Conservation (phyloP, 768 basidiomycete species). For the Kwoniella mangroviensis region DNA sequence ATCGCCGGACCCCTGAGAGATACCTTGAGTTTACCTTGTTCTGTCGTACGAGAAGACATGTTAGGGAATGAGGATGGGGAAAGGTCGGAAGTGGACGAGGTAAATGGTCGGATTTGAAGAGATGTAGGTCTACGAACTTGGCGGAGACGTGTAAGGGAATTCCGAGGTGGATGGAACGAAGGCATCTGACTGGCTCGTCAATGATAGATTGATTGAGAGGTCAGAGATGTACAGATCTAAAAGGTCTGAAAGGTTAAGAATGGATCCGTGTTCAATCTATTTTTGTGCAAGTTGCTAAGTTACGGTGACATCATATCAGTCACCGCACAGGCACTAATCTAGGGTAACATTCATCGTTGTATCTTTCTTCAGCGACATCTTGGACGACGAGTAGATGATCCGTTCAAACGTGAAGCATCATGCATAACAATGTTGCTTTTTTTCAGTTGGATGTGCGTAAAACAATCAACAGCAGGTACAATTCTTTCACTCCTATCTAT, state of each 20-base stretch:
- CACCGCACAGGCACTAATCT: not conserved
- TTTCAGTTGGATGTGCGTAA: not conserved
- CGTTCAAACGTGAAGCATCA: not conserved
- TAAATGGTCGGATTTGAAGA: not conserved
- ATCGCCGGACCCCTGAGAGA: conserved; percentile 67
- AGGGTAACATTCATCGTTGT: not conserved
- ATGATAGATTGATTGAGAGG: too few relatives aligned
- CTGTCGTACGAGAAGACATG: not conserved
- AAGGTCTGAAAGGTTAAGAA: not conserved
- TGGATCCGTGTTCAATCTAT: not conserved
- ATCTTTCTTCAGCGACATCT: too few relatives aligned
- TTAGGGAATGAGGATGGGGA: conserved; percentile 3
- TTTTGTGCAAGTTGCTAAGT: not conserved
- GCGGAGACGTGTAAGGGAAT: too few relatives aligned
- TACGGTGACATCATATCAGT: not conserved
- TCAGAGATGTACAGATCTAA: not conserved
- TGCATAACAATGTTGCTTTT: not conserved
- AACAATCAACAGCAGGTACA: not conserved
- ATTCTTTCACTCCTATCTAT: not conserved
- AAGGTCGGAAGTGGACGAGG: not conserved
- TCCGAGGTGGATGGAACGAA: too few relatives aligned
- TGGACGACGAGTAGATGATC: not conserved
- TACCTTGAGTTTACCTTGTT: conserved; percentile 30
- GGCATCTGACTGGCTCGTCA: too few relatives aligned
- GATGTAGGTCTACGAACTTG: too few relatives aligned